A percentile compares a stretch with the other conserved stretches of the same genome.
Evolutionary conservation across 768 basidiomycete species (phyloP).

Genomic region (Rhodotorula paludigena): DNA sequence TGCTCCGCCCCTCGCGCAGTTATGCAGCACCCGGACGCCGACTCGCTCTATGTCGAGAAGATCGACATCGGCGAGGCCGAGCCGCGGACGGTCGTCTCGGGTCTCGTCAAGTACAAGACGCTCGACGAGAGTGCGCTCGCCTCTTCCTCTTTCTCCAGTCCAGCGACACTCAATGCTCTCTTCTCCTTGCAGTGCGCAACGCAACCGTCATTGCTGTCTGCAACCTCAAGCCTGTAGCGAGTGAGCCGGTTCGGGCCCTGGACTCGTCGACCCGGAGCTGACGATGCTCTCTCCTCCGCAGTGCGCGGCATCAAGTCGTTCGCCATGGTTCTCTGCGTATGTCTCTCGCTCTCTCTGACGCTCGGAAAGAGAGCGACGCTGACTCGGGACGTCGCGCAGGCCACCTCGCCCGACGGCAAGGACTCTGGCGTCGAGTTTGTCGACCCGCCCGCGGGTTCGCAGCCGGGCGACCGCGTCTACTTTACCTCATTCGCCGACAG

Average conservation of each 20-base stretch:
- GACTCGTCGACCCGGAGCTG: too few species aligned
- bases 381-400: slow-evolving; percentile 52
- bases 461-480: slow-evolving; percentile 89
- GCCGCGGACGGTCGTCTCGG: slow-evolving; percentile 92
- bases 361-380: too few species aligned
- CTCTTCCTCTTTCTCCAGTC: slow-evolving; percentile 57
- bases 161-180: too few species aligned
- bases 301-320: slow-evolving; percentile 96
- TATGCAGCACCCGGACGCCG: slow-evolving; percentile 93
- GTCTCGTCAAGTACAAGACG: slow-evolving; percentile 90
- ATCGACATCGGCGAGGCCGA: slow-evolving; percentile 94
- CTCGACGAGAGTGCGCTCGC: slow-evolving; percentile 83
- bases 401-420: slow-evolving; percentile 63
- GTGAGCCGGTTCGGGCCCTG: too few species aligned
- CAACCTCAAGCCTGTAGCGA: slow-evolving; percentile 89
- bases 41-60: slow-evolving; percentile 96
- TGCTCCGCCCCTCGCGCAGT: slow-evolving; percentile 54
- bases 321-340: slow-evolving; percentile 91
- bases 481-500: slow-evolving; percentile 88
- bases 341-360: slow-evolving; percentile 44
- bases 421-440: slow-evolving; percentile 87
- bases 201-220: slow-evolving; percentile 40
- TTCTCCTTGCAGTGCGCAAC: slow-evolving; percentile 35
- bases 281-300: too few species aligned
- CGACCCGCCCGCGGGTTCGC: slow-evolving; percentile 73